These are phyloP conservation scores for Daldinia caldariorum DNA, from an alignment of 495 filamentous ascomycete species.

Conservation along the genomic window DNA sequence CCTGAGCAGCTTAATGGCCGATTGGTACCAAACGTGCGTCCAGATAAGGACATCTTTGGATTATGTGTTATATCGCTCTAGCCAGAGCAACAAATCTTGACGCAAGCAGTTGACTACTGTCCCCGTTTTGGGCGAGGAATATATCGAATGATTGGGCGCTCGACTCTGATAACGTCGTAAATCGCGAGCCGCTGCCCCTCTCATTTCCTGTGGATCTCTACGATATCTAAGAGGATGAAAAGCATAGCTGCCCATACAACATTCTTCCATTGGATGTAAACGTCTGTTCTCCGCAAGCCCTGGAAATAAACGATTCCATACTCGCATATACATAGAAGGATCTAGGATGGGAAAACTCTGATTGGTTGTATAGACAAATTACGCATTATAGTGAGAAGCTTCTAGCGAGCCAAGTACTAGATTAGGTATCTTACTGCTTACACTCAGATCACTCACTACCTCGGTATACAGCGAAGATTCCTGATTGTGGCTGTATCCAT, in stretches of 20 bases:
- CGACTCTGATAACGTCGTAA: constrained; percentile 21
- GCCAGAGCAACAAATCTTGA: constrained; percentile 12
- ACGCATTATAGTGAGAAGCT: constrained; percentile 13
- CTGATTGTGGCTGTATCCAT: constrained; percentile 19
- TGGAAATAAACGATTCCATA: constrained; percentile 16
- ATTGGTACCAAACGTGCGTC: constrained; percentile 36
- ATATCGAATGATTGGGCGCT: constrained; percentile 12
- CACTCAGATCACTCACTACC: too few species aligned
- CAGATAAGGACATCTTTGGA: constrained; percentile 32
- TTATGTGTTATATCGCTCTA: constrained; percentile 27
- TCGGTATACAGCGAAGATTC: constrained; percentile 14
- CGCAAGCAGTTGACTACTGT: constrained; percentile 19
- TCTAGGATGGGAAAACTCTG: constrained; percentile 3
- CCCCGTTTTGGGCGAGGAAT: constrained; percentile 14
- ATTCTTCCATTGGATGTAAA: constrained; percentile 24
- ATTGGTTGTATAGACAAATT: constrained; percentile 12
- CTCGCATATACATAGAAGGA: constrained; percentile 1
- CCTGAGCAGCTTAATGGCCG: constrained; percentile 42
- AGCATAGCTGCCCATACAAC: constrained; percentile 12
- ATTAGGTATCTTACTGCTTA: not conserved
- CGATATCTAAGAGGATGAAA: constrained; percentile 8
- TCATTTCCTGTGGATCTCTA: constrained; percentile 1
- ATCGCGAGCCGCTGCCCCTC: constrained; percentile 10
- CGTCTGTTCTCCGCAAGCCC: not conserved
- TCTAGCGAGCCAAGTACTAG: constrained; percentile 4